Conservation (phyloP, 257 asterid species). For the Apocynum venetum region DNA sequence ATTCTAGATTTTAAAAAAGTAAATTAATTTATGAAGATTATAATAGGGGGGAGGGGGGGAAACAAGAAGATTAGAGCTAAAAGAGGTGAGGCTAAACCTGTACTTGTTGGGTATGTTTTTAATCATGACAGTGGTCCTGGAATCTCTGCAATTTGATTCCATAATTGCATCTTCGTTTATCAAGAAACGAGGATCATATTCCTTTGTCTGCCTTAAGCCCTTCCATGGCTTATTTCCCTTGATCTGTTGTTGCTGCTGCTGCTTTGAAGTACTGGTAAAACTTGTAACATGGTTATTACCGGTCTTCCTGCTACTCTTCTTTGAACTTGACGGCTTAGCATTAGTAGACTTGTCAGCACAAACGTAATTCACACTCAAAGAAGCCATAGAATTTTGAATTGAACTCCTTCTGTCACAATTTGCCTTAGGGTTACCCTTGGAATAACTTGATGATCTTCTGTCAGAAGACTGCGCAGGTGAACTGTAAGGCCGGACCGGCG, state of each 20-base stretch:
- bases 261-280: constrained; percentile 14
- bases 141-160: constrained; percentile 59
- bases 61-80: not conserved
- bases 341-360: constrained; percentile 16
- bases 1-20: not conserved
- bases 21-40: no score
- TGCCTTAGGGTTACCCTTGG: constrained; percentile 37
- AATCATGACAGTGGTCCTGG: constrained; percentile 92
- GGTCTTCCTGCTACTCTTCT: constrained; percentile 28
- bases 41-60: not conserved
- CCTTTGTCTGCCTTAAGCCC: constrained; percentile 35
- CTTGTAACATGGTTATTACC: not conserved
- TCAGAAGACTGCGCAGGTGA: not conserved
- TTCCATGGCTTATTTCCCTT: constrained; percentile 38
- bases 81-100: constrained; percentile 40
- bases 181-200: constrained; percentile 69
- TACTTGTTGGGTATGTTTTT: constrained; percentile 99
- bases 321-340: constrained; percentile 4
- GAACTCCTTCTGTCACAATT: constrained; percentile 37
- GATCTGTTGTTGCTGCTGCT: not conserved
- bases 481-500: not conserved
- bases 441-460: not conserved
- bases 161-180: constrained; percentile 57
- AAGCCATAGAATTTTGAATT: constrained; percentile 38
- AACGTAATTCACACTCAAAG: constrained; percentile 19